Base-by-base conservation (phyloP, 345 rosid species). In the Brassica incana region DNA sequence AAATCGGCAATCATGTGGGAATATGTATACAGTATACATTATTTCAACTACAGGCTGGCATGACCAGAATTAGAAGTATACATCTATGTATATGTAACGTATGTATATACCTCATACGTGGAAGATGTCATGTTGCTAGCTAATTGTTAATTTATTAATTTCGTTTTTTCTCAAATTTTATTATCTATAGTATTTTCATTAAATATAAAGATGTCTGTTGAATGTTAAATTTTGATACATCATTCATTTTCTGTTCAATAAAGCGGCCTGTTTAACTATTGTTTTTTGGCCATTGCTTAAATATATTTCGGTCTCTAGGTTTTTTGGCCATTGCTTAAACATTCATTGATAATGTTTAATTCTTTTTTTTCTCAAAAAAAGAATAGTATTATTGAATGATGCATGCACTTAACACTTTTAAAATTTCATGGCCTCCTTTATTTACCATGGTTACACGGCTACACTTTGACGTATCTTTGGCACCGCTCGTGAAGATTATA, bases 331-430 rank as follows among this genome's bases (percentile, higher is more conserved):
- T 23, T 23, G 25, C 25, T 23, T 23, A 23, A 23, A 23, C 25
- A 23, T 23, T 23, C 25, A 23, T 23, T 23, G 25, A 23, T 23
- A 23, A 23, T 23, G 25, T 23, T 23, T 23, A 23, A 1, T 20
- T 20, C 23, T 23, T 23, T 23, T 23, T 23, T 23, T 23, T 23
- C 25, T 23, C 25, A 23, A 23, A 23, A 23, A 23, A 25, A 54
- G 14, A 25, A 32, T 62, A 62, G 9, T 36, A 8, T 3, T 67
- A 23, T 25, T 50, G 32, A 63, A 45, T 12, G 20, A 30, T 74
- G 62, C 78, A 64, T 74, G 78, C 64, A 73, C 16, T 69, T 77
- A 32, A n/a, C 18, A 50, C 56, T 72, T 72, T 48, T 36, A 62
- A 61, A n/a, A 14, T 7, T 62, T 54, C 66, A 77, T 36, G 10